Evolutionary conservation across 164 flowering plant genomes (phyloP), one percentile per base, ranked within the genome.

Genomic region (Houttuynia cordata): DNA sequence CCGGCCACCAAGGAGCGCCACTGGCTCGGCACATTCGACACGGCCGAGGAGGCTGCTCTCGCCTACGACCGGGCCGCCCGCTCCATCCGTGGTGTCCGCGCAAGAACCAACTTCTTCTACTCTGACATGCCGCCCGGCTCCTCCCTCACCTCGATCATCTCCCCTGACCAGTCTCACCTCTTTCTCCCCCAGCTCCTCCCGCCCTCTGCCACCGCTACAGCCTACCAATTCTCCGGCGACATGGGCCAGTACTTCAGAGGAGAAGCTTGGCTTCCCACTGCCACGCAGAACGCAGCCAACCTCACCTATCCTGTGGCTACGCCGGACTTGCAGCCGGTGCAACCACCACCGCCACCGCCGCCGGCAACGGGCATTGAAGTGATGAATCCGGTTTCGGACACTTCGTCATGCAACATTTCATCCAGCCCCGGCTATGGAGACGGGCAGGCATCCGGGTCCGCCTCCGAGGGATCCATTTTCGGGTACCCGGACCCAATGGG

Each of bases 1-100:
- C 80, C 83, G 0, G 49, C 79, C 7, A 79, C 80, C 13, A 79
- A 76, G 65, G 83, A 76, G 60, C 64, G 83, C 20, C 78, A 76
- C 47, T 79, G 83, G 83, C 73, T 79, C 0, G 83, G 83, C 23
- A 79, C 83, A 18, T 79, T 76, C 64, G 83, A 79, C 66, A 79
- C 83, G 0, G 83, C 83, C 4, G 83, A 79, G 64, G 80, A 79
- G 50, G 83, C 83, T 1, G 83, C 83, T 20, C 41, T 79, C 22
- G 83, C 83, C 7, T 79, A 79, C 62, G 83, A 79, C 60, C 47
- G 80, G 18, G 79, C 83, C 13, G 74, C 83, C 4, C 74, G 80
- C 23, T 73, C 83, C 34, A 79, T 79, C 75, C 72, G 80, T 1
- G 79, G 80, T 39, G 25, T 72, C 8, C 77, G 77, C 23, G 79